These are phyloP conservation scores for Ocimum tenuiflorum DNA, from an alignment of 257 asterid genomes.

Conservation along the genomic window DNA sequence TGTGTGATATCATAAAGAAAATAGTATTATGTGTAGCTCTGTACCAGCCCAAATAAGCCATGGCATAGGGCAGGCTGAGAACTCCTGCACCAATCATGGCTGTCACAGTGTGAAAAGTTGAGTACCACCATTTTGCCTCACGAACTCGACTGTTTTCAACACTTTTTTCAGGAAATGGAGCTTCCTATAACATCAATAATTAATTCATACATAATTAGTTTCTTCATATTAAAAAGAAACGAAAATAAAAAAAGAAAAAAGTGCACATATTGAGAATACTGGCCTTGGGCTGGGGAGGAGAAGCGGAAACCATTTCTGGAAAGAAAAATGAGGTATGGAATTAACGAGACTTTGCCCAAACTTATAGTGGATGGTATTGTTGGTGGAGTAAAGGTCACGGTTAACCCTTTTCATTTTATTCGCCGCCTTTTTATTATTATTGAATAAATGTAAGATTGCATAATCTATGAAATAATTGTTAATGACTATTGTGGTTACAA, in stretches of 20 bases:
- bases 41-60: slow-evolving; percentile 75
- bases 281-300: slow-evolving; percentile 48
- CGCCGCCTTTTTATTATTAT: neutral
- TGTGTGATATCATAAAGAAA: neutral
- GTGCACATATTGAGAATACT: neutral
- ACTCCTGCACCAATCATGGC: slow-evolving; percentile 75
- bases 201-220: no score
- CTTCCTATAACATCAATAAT: slow-evolving; percentile 31
- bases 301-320: slow-evolving; percentile 36
- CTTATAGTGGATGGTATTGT: slow-evolving; percentile 21
- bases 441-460: neutral
- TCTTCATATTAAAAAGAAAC: no score
- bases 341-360: neutral
- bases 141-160: slow-evolving; percentile 33
- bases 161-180: slow-evolving; percentile 28
- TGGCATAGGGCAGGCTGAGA: slow-evolving; percentile 55
- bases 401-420: slow-evolving; percentile 15
- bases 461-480: neutral
- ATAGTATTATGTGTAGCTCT: neutral
- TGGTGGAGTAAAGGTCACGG: slow-evolving; percentile 27
- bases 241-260: neutral
- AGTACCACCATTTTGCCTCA: slow-evolving; percentile 64
- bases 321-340: neutral
- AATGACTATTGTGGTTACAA: neutral
- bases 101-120: slow-evolving; percentile 56